These are phyloP conservation scores for Prunus kanzakura DNA, from an alignment of 306 rosid genomes.

Conservation along the genomic window DNA sequence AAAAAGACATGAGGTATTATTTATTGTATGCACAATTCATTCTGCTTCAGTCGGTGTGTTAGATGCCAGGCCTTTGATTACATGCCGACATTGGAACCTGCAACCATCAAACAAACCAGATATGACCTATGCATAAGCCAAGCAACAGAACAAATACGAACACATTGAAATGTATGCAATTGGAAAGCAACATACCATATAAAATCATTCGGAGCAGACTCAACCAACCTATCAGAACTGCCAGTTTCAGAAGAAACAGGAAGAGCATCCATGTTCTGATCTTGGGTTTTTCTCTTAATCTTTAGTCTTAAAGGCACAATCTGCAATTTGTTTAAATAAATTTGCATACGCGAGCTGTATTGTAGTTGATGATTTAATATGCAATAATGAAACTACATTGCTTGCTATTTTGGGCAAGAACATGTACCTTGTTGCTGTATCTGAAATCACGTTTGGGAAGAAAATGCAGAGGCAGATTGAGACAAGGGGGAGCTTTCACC, in stretches of 20 bases:
- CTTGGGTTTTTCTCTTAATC: constrained; percentile 51
- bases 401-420: no score
- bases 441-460: constrained; percentile 87
- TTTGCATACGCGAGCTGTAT: neutral
- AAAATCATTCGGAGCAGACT: constrained; percentile 55
- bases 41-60: constrained; percentile 55
- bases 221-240: constrained; percentile 13
- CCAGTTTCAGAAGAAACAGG: constrained; percentile 20
- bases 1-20: no score
- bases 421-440: constrained; percentile 62
- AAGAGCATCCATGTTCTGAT: constrained; percentile 33
- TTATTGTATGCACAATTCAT: neutral
- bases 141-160: neutral
- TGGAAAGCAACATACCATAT: constrained; percentile 52
- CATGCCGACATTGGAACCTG: constrained; percentile 98
- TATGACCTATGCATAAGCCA: constrained; percentile 7
- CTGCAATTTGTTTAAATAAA: constrained; percentile 31
- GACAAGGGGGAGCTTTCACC: constrained; percentile 79
- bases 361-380: neutral
- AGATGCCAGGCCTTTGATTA: constrained; percentile 71
- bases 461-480: constrained; percentile 74
- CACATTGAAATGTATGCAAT: neutral
- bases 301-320: constrained; percentile 58
- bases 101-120: constrained; percentile 6
- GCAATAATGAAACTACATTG: neutral